These are phyloP conservation scores for Pseudogymnoascus sp. DNA, from an alignment of 2,329 filamentous ascomycete species.

Conservation along the genomic window DNA sequence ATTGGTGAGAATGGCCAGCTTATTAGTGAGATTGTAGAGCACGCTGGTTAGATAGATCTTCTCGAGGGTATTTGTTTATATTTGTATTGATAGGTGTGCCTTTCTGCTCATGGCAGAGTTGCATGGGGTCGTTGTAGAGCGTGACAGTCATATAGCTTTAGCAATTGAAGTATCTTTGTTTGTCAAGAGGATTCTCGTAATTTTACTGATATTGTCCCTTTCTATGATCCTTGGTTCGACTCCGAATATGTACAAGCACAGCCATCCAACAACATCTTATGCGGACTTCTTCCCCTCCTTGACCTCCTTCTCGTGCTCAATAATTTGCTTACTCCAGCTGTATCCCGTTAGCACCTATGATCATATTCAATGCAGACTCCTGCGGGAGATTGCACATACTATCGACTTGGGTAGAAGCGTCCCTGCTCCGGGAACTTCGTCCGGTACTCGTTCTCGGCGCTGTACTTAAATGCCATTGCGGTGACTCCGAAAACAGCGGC, in stretches of 20 bases:
- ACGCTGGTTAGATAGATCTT: conserved; percentile 56
- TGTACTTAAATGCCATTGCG: conserved; percentile 61
- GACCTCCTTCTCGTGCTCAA: conserved; percentile 54
- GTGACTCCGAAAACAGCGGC: conserved; percentile 60
- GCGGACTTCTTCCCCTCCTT: conserved; percentile 29
- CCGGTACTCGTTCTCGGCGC: conserved; percentile 65
- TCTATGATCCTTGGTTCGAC: conserved; percentile 8
- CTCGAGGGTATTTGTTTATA: background rate
- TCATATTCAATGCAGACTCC: background rate
- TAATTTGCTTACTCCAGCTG: conserved; percentile 66
- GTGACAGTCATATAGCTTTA: background rate
- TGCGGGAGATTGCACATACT: conserved; percentile 47
- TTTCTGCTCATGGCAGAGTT: background rate
- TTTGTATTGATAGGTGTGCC: conserved; percentile 6
- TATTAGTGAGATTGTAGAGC: conserved; percentile 90
- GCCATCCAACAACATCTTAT: background rate
- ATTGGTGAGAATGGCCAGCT: conserved; percentile 65
- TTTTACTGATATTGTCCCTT: conserved; percentile 5
- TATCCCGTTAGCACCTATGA: conserved; percentile 23
- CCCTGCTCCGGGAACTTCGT: conserved; percentile 67
- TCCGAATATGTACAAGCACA: conserved; percentile 11
- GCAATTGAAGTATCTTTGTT: conserved; percentile 10
- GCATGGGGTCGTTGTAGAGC: conserved; percentile 7
- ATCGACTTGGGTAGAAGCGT: conserved; percentile 76
- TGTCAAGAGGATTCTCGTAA: conserved; percentile 7